phyloP scores from a whole-genome alignment of 2,329 filamentous ascomycete species.

The Aspergillus versicolor region DNA sequence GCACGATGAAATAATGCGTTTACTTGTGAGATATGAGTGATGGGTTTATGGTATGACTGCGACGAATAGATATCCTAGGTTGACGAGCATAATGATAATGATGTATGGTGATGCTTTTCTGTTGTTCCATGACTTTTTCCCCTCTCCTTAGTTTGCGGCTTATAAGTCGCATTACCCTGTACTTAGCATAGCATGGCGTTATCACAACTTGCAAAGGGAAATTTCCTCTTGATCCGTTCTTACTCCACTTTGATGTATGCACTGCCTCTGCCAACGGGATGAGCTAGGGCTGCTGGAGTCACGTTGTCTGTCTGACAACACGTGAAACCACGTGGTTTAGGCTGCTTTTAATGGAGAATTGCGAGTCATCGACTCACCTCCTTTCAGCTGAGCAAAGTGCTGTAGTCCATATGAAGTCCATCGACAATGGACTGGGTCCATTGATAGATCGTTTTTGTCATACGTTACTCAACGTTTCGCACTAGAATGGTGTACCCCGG shows the following conservation, averaged over 20 bases:
- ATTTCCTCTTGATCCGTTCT: not conserved
- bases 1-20: slow-evolving; percentile 21
- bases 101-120: slow-evolving; percentile 7
- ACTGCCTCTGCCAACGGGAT: not conserved
- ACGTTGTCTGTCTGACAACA: not conserved
- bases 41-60: not conserved
- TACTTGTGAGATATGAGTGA: not conserved
- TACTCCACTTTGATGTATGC: not conserved
- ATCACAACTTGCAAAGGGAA: not conserved
- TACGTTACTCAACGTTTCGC: not conserved
- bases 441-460: not conserved
- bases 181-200: slow-evolving; percentile 3
- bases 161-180: not conserved
- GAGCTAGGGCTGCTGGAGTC: slow-evolving; percentile 1
- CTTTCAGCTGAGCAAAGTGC: not conserved
- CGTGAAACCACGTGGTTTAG: not conserved
- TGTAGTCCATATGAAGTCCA: not conserved
- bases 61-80: not conserved
- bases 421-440: not conserved
- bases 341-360: not conserved
- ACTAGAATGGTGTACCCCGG: slow-evolving; percentile 28
- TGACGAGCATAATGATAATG: slow-evolving; percentile 13
- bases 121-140: not conserved
- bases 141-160: not conserved
- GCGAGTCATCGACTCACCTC: not conserved